phyloP scores from a whole-genome alignment of 1,284 basidiomycete species.

The Malassezia psittaci region DNA sequence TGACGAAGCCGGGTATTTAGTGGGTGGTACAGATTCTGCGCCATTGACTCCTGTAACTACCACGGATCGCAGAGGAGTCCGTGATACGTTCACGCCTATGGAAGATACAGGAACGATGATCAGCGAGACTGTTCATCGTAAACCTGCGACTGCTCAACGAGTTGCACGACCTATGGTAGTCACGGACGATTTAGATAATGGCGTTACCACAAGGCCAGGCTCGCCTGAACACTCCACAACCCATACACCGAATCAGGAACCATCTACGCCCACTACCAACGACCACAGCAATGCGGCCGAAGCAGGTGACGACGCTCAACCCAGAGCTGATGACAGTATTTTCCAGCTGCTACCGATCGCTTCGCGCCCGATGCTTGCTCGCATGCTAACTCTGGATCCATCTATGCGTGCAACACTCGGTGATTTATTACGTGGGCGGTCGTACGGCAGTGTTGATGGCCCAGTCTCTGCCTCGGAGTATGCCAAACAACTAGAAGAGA shows the following conservation, averaged over 20 bases:
- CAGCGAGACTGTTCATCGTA: background rate
- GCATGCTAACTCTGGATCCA: constrained; percentile 90
- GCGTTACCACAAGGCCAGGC: background rate
- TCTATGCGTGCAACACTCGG: constrained; percentile 78
- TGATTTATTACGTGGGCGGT: constrained; percentile 70
- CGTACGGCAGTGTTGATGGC: constrained; percentile 35
- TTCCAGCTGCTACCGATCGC: constrained; percentile 93
- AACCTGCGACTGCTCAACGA: background rate
- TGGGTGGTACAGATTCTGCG: background rate
- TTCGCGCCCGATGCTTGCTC: constrained; percentile 62
- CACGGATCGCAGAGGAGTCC: background rate
- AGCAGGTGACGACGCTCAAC: background rate
- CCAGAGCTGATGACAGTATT: constrained; percentile 75
- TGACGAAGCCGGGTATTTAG: constrained; percentile 11
- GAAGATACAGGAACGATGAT: background rate
- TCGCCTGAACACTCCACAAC: background rate
- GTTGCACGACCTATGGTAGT: background rate
- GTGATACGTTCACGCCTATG: background rate
- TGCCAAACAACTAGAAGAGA: constrained; percentile 16
- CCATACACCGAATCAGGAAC: background rate
- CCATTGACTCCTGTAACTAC: constrained; percentile 9
- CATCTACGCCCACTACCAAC: too few species aligned
- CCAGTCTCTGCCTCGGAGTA: constrained; percentile 27
- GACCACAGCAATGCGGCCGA: background rate
- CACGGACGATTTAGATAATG: background rate